Conservation (phyloP, 2,329 filamentous ascomycete species). For the Diatrype stigma region DNA sequence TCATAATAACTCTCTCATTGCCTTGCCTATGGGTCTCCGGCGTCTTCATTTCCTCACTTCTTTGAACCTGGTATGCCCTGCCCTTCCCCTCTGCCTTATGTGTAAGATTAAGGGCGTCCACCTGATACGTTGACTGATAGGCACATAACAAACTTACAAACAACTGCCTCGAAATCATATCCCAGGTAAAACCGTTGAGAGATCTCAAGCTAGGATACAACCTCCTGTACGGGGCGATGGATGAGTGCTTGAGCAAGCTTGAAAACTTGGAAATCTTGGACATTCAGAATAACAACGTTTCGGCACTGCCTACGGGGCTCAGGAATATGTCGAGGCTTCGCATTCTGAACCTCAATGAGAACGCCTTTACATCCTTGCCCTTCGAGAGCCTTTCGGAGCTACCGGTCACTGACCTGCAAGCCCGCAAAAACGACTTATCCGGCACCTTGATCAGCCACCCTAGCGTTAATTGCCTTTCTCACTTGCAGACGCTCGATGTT, state of each 20-base stretch:
- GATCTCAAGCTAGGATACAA: slow-evolving; percentile 83
- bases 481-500: slow-evolving; percentile 72
- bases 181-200: slow-evolving; percentile 66
- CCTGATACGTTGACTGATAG: slow-evolving; percentile 36
- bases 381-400: slow-evolving; percentile 65
- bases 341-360: slow-evolving; percentile 75
- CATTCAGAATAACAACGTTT: slow-evolving; percentile 74
- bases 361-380: slow-evolving; percentile 67
- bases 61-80: slow-evolving; percentile 65
- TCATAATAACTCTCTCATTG: slow-evolving; percentile 74
- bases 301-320: slow-evolving; percentile 63
- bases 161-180: slow-evolving; percentile 66
- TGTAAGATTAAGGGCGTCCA: slow-evolving; percentile 1
- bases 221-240: slow-evolving; percentile 63
- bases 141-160: slow-evolving; percentile 78
- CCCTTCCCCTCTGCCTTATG: neutral
- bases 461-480: slow-evolving; percentile 52
- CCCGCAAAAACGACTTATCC: slow-evolving; percentile 72
- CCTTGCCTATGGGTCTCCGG: slow-evolving; percentile 71
- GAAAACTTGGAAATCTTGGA: slow-evolving; percentile 74
- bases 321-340: slow-evolving; percentile 66
- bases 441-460: slow-evolving; percentile 64
- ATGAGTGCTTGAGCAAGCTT: slow-evolving; percentile 59
- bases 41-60: slow-evolving; percentile 70
- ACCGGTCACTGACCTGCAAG: slow-evolving; percentile 68